A percentile compares a stretch with the other conserved stretches of the same genome.
These are phyloP conservation scores for Alternaria rosae DNA, from an alignment of 2,329 filamentous ascomycete species.

Conservation along the genomic window DNA sequence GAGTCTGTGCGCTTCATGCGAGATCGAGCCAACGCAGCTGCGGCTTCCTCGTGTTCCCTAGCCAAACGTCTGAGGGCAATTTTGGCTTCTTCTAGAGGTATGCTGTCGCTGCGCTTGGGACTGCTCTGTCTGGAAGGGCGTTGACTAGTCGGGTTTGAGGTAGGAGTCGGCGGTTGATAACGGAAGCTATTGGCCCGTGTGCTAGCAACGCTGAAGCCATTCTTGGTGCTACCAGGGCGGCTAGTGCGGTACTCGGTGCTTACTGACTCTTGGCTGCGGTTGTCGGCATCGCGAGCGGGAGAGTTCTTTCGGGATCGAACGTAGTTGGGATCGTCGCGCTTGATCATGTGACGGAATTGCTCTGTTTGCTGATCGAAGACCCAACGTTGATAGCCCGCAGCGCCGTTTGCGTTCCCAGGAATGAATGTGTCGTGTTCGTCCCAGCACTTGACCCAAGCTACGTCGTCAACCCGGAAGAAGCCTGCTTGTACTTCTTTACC, in stretches of 20 bases:
- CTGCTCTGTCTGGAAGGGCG: conserved; percentile 36
- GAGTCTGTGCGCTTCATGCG: conserved; percentile 20
- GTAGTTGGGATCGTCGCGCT: conserved; percentile 49
- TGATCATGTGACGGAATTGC: conserved; percentile 50
- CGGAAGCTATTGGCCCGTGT: conserved; percentile 41
- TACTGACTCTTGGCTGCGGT: conserved; percentile 40
- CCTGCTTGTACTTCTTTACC: conserved; percentile 50
- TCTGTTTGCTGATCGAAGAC: conserved; percentile 52
- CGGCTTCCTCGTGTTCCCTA: conserved; percentile 37
- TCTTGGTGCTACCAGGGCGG: conserved; percentile 32
- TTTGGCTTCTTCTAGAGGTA: conserved; percentile 42
- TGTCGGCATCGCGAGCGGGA: conserved; percentile 27
- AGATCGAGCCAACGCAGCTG: conserved; percentile 19
- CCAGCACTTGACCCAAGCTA: conserved; percentile 60
- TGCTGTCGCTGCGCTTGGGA: conserved; percentile 37
- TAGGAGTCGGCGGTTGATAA: conserved; percentile 27
- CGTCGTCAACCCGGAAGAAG: conserved; percentile 61
- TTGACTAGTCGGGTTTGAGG: conserved; percentile 29
- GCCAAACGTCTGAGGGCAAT: conserved; percentile 36
- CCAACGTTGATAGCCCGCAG: conserved; percentile 55
- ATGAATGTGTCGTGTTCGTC: conserved; percentile 59
- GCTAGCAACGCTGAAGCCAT: conserved; percentile 35
- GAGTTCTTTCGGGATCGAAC: conserved; percentile 33
- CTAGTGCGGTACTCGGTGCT: conserved; percentile 37
- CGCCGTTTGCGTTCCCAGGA: conserved; percentile 49